These are phyloP conservation scores for Litsea cubeba DNA, from an alignment of 164 flowering plant species.

Conservation along the genomic window DNA sequence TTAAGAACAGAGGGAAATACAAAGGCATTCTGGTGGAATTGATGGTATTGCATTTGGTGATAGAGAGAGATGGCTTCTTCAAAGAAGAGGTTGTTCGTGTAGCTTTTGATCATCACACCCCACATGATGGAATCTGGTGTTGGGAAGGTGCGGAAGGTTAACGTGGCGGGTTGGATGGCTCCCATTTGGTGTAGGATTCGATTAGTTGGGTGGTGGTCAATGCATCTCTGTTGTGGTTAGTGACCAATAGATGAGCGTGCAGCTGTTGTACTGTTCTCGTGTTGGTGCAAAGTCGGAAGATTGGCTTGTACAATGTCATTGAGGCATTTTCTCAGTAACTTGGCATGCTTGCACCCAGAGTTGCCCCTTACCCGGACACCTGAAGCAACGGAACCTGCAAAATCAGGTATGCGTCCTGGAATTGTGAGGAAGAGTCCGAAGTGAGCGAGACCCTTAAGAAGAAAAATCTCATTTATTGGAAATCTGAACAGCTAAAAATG, in stretches of 20 bases:
- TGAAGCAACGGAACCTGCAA: too few relatives aligned
- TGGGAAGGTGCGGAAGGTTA: conserved; percentile 42
- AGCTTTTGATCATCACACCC: conserved; percentile 63
- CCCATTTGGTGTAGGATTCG: conserved; percentile 60
- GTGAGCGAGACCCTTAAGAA: too few relatives aligned
- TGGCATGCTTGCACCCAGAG: too few relatives aligned
- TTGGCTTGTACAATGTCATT: conserved; percentile 65
- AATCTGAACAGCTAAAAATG: too few relatives aligned
- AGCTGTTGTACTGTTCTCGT: conserved; percentile 49
- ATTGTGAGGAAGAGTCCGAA: too few relatives aligned
- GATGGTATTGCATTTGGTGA: conserved; percentile 32
- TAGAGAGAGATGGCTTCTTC: conserved; percentile 50
- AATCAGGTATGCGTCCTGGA: too few relatives aligned
- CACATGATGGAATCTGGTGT: conserved; percentile 79
- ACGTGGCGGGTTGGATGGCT: conserved; percentile 31
- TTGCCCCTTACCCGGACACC: too few relatives aligned
- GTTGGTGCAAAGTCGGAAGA: conserved; percentile 54
- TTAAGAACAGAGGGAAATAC: conserved; percentile 60
- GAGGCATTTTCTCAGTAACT: not conserved
- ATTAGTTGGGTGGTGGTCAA: conserved; percentile 73
- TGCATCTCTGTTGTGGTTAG: conserved; percentile 38
- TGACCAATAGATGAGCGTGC: conserved; percentile 63
- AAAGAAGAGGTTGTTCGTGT: conserved; percentile 41
- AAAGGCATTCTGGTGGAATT: conserved; percentile 25
- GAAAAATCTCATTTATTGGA: too few relatives aligned